A percentile compares a stretch with the other conserved stretches of the same genome.
phyloP scores from a whole-genome alignment of 2,329 filamentous ascomycete species.

The Trichoderma sp. region DNA sequence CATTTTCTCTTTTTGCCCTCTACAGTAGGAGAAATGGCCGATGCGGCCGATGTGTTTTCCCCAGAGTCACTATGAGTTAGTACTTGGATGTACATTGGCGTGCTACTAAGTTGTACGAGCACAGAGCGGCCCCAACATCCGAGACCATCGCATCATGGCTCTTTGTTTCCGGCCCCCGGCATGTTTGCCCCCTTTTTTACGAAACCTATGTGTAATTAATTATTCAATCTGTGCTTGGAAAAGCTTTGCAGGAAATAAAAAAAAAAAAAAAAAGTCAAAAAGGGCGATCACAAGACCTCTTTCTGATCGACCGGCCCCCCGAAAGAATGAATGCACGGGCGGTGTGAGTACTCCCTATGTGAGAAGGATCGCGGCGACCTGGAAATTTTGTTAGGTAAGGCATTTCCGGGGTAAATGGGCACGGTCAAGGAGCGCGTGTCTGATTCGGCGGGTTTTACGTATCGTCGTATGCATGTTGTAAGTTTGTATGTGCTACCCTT shows the following conservation, averaged over 20 bases:
- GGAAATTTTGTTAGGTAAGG: background rate
- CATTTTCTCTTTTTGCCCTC: background rate
- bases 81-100: background rate
- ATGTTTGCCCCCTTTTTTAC: background rate
- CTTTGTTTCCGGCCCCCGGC: background rate
- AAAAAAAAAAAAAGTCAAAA: background rate
- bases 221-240: background rate
- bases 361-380: background rate
- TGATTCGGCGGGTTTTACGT: background rate
- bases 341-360: background rate
- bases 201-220: background rate
- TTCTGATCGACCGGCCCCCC: background rate
- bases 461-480: background rate
- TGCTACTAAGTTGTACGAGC: background rate
- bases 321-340: background rate
- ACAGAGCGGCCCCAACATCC: background rate
- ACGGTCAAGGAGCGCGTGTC: background rate
- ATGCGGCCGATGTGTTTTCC: background rate
- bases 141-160: background rate
- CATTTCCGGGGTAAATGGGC: background rate
- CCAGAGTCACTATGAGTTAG: background rate
- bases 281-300: slow-evolving; percentile 8
- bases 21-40: background rate
- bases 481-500: background rate
- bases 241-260: background rate